phyloP scores from a whole-genome alignment of 1,139 yeast species.

The Suzukiozyma palmioleophila region DNA sequence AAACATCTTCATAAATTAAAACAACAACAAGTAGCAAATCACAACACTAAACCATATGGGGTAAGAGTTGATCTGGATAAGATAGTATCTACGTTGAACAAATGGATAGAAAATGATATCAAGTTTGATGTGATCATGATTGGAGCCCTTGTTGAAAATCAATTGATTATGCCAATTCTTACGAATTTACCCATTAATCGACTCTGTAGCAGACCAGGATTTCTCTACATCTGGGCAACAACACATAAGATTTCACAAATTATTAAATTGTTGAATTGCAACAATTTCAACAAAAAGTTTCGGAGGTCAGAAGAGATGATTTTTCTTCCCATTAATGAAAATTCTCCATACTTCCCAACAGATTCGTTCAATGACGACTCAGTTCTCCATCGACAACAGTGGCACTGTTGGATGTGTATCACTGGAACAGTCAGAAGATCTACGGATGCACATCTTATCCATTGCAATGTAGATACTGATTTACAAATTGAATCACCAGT shows the following conservation, averaged over 20 bases:
- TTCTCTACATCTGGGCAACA: slow-evolving; percentile 82
- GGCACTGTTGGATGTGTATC: slow-evolving; percentile 98
- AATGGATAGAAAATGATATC: slow-evolving; percentile 56
- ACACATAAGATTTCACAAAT: slow-evolving; percentile 65
- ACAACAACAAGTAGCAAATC: slow-evolving; percentile 38
- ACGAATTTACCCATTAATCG: slow-evolving; percentile 64
- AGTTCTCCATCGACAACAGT: slow-evolving; percentile 49
- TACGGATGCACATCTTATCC: slow-evolving; percentile 77
- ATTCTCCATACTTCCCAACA: slow-evolving; percentile 58
- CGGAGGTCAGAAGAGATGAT: slow-evolving; percentile 85
- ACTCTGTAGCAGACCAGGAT: slow-evolving; percentile 80
- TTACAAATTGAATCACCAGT: slow-evolving; percentile 51
- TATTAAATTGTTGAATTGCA: slow-evolving; percentile 52
- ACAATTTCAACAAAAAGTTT: slow-evolving; percentile 67
- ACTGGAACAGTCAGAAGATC: slow-evolving; percentile 91
- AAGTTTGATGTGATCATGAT: slow-evolving; percentile 89
- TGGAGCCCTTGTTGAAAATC: slow-evolving; percentile 77
- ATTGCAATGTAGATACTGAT: slow-evolving; percentile 91
- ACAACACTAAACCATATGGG: slow-evolving; percentile 66
- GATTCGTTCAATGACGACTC: slow-evolving; percentile 14
- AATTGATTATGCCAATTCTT: slow-evolving; percentile 56
- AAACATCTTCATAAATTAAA: slow-evolving; percentile 65
- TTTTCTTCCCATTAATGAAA: slow-evolving; percentile 57
- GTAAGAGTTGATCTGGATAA: slow-evolving; percentile 47
- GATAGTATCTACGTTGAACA: slow-evolving; percentile 52